These are phyloP conservation scores for Pseudovirgaria hyperparasitica DNA, from an alignment of 2,329 filamentous ascomycete genomes.

Conservation along the genomic window DNA sequence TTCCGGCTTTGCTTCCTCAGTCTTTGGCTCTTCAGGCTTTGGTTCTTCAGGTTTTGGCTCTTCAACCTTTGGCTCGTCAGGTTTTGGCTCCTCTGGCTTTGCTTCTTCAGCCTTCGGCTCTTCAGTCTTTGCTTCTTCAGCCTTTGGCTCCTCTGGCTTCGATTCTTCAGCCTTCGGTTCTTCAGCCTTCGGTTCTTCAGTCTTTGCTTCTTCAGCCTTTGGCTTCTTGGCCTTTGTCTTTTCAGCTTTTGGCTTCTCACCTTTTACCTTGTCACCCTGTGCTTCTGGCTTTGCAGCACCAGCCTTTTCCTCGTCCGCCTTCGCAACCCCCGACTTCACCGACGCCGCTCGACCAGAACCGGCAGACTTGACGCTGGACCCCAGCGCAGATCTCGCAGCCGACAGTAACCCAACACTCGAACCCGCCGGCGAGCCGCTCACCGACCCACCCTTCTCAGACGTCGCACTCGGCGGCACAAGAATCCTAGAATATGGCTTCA, in stretches of 20 bases:
- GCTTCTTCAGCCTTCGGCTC: too few relatives aligned
- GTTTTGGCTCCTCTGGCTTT: neutral
- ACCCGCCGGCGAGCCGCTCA: too few relatives aligned
- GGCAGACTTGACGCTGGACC: slow-evolving; percentile 1
- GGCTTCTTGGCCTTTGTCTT: neutral
- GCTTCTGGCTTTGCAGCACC: neutral
- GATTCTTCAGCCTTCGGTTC: too few relatives aligned
- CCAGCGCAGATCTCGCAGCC: slow-evolving; percentile 2
- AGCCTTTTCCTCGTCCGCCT: neutral
- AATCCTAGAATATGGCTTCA: too few relatives aligned
- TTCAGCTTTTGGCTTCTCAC: neutral
- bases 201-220: neutral
- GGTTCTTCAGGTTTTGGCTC: neutral
- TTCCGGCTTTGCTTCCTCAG: neutral
- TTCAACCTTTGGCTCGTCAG: neutral
- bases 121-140: too few relatives aligned
- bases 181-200: neutral
- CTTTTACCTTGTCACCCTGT: neutral
- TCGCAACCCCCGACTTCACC: slow-evolving; percentile 1
- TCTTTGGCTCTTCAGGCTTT: too few relatives aligned
- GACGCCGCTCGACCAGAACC: neutral
- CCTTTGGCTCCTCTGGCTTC: too few relatives aligned
- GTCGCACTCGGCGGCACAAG: neutral
- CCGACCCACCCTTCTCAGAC: too few relatives aligned
- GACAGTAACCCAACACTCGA: too few relatives aligned